phyloP scores from a whole-genome alignment of 2,329 filamentous ascomycete species.

The Botrytis elliptica region DNA sequence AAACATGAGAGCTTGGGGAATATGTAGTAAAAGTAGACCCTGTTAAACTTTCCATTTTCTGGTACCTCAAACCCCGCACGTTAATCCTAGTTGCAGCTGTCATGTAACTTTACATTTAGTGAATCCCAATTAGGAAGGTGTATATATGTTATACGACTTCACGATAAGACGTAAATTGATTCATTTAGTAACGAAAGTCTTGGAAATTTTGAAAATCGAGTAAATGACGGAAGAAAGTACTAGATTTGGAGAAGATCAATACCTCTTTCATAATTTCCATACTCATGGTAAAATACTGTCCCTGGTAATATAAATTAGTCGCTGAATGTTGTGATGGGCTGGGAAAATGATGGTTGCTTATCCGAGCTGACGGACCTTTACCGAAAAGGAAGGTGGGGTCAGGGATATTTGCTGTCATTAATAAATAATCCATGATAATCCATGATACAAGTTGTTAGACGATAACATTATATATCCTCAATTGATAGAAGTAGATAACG shows the following conservation, averaged over 20 bases:
- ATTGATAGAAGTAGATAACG: background rate
- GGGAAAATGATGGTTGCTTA: conserved; percentile 9
- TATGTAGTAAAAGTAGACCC: background rate
- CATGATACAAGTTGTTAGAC: background rate
- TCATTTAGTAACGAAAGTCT: background rate
- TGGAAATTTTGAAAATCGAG: background rate
- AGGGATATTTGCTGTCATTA: background rate
- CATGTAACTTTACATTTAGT: conserved; percentile 9
- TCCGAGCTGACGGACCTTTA: conserved; percentile 1
- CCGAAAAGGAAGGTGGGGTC: conserved; percentile 14
- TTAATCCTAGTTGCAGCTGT: background rate
- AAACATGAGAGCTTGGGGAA: background rate
- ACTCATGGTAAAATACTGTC: background rate
- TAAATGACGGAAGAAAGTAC: background rate
- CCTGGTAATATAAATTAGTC: background rate
- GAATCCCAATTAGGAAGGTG: conserved; percentile 8
- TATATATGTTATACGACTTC: conserved; percentile 14
- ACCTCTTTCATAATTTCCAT: background rate
- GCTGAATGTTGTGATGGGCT: background rate
- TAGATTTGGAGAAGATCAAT: background rate
- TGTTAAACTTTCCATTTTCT: background rate
- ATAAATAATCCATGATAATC: background rate
- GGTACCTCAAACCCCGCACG: background rate
- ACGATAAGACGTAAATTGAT: conserved; percentile 15
- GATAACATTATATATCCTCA: background rate